Evolutionary conservation across 2,329 filamentous ascomycete genomes (phyloP), one percentile per base, ranked within the genome.

Genomic region (Didymella exigua): DNA sequence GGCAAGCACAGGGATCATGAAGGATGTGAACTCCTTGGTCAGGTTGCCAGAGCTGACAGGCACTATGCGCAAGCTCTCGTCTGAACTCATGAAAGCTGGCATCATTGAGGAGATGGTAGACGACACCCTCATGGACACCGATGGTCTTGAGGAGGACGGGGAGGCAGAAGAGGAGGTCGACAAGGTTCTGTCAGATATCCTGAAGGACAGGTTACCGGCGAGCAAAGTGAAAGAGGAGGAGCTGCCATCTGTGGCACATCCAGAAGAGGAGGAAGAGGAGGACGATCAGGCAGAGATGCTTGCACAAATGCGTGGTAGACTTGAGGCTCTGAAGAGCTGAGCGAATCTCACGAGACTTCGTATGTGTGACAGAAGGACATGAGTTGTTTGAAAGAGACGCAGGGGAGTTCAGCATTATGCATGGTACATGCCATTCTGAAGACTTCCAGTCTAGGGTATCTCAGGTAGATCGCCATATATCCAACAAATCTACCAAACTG

Each of bases 61-160:
- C 13, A 97, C 93, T 8, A 98, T 98, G 93, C 83, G 87, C 60
- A 91, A 96, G 75, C 80, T 98, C 44, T 89, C 88, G 67, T 83
- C 88, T 54, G 95, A 98, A 81, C 78, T 98, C 63, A 89, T 96
- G 75, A 96, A 92, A 79, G 93, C 95, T 2, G 95, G 93, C 14
- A 93, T 99, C 46, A 96, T 98, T 57, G 93, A 98, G 81, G 95
- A 99, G 79, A 97, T 98, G 90, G 87, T 96, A 4, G 90, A 88
- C 42, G 93, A 98, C 73, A 87, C 83, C 37, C 79, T 98, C 62
- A 91, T 92, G n/a, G 81, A 84, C 58, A 71, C 63, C 14, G 88
- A 92, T 53, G 77, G 88, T 46, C 79, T 91, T 45, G 87, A 89
- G 64, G 84, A 90, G 54, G 86, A 90, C 55, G 90, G 91, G 58